Evolutionary conservation across 163 green algal species (phyloP), one percentile per base, ranked within the genome.

Genomic region (Picocystis sp.): DNA sequence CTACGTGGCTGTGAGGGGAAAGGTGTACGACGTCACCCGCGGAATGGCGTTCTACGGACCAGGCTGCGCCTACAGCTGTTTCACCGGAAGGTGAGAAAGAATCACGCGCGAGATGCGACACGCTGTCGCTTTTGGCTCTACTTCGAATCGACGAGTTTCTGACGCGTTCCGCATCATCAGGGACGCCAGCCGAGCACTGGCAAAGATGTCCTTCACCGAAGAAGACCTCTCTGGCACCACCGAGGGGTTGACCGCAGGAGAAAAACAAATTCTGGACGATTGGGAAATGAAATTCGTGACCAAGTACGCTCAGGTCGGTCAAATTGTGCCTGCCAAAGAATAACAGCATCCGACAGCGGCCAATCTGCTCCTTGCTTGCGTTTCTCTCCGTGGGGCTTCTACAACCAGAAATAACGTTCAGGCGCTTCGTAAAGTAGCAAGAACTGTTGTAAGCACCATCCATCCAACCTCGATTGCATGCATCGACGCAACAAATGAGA

Each of bases 21-120:
- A 64, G 3, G 55, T 94, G 1, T 92, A 80, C 17, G 82, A 94
- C 43, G 81, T 93, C 1, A 80, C 60, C 6, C 56, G 67, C 19
- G 69, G 61, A 14, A 60, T 60, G 9, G 61, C 80, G 22, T 74
- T 85, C 24, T 93, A 90, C 43, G 83, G 81, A 0, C 83, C 82
- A 55, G 77, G 80, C 86, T 81, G 82, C 12, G 64, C 84, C 17
- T 93, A 93, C 65, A 81, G 81, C 1, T 93, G 92, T 76, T 54
- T 23, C 52, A 52, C 38, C 59, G 55, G 9, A 41, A 51, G 22
- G 22, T n/a, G 13, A 46, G 15, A 25, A 62, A 33, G 25, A 63
- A 63, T 6, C 22, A 51, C 13, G 48, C 49, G 13, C 57, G 57
- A 17, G 54, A 24, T 19, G 42, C 57, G 12, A 56, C 47, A 60